Evolutionary conservation across 306 rosid species (phyloP), one percentile per base, ranked within the genome.

Genomic region (Argentina anserina): DNA sequence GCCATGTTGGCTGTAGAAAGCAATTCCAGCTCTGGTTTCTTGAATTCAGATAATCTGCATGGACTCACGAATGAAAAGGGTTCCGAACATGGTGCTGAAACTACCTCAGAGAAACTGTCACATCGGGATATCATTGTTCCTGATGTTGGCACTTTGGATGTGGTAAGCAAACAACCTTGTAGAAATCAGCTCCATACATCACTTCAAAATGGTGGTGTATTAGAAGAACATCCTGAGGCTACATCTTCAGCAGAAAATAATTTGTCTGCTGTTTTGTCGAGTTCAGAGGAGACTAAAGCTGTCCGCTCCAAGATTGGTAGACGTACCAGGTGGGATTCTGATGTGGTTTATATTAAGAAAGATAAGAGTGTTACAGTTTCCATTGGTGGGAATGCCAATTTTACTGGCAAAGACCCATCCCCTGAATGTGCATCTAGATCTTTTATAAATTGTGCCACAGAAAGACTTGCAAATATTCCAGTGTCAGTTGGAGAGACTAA

Each of bases 391-490:
- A 75, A 42, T 59, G 39, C 60, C 3, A 69, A 76, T 60, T 75
- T 75, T 74, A 42, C 73, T 31, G 78, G 46, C 25, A 80, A 72
- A 77, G 74, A 52, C 69, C 78, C 77, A 69, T 71, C 83, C 42
- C 53, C 70, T 14, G 36, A 77, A 81, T 74, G 81, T 55, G 76
- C 47, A 50, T 40, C 69, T 71, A 67, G 39, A 70, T 82, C 80
- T 73, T 76, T 72, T 78, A 89, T 74, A 79, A 76, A 75, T 75
- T 78, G 78, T 79, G 78, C 72, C 67, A 13, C 21, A 9, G 81
- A 78, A 71, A 69, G 37, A n/a, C 73, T 78, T 78, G 73, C 76
- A 70, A 75, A 58, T 62, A 53, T 63, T 69, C 67, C 76, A 73
- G 65, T 46, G 67, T 80, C 84, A 36, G 78, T 61, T 74, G 81